Percentiles rank a stretch among this genome's conserved stretches.
Evolutionary conservation across 169 alveolate species (phyloP).

Genomic region (Eimeria zaria): DNA sequence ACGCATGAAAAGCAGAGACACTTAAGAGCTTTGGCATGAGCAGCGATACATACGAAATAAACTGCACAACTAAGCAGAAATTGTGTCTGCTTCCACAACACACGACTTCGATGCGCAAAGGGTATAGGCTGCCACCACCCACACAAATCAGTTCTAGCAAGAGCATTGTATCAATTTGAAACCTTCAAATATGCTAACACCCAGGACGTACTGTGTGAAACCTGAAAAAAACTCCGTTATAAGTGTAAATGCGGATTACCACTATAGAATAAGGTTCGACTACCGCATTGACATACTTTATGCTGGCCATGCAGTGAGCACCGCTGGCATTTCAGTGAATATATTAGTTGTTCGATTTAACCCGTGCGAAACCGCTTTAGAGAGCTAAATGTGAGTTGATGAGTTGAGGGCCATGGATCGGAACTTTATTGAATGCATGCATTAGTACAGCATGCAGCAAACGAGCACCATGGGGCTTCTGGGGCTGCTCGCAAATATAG

Average conservation of each 20-base stretch:
- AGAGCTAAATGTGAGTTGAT: neutral
- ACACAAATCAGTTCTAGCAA: neutral
- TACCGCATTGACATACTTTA: neutral
- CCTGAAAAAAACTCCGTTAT: neutral
- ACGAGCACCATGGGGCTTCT: conserved; percentile 51
- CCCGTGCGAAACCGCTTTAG: neutral
- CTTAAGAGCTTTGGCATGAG: no score
- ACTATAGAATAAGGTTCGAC: neutral
- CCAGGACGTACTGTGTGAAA: neutral
- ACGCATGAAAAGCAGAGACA: no score
- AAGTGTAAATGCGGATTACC: neutral
- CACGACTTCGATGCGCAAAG: neutral
- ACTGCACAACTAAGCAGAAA: neutral
- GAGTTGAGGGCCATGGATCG: neutral
- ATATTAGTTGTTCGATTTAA: neutral
- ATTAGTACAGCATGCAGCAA: neutral
- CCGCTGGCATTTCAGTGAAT: neutral
- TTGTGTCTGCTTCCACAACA: neutral
- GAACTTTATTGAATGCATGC: neutral
- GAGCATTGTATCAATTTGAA: neutral
- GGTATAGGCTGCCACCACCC: neutral
- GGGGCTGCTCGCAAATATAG: neutral
- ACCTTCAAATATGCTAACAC: neutral
- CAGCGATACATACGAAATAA: neutral
- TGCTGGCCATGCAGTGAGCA: neutral